Conservation (phyloP, 345 rosid species). For the Atalantia buxifolia region DNA sequence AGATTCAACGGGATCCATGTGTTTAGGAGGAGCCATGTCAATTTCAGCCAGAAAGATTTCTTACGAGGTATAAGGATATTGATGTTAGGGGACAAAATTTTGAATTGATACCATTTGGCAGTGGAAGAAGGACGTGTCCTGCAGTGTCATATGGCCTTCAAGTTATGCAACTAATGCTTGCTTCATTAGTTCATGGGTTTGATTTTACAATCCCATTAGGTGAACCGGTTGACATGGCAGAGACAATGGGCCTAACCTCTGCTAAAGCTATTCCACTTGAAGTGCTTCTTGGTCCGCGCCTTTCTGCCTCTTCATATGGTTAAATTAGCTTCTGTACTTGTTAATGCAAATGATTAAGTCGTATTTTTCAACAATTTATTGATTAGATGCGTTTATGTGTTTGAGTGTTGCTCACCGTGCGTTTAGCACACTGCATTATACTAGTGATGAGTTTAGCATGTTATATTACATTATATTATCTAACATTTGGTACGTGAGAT, state of each 20-base stretch:
- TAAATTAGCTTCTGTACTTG: neutral
- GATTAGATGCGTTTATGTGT: too few relatives aligned
- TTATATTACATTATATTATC: too few relatives aligned
- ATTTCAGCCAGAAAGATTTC: neutral
- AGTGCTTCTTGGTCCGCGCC: neutral
- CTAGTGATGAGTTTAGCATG: rapidly evolving
- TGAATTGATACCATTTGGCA: neutral
- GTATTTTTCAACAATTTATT: too few relatives aligned
- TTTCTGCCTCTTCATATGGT: neutral
- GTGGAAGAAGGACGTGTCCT: neutral
- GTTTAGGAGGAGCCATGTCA: neutral
- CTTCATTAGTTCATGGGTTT: neutral
- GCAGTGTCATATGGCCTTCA: neutral
- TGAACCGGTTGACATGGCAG: neutral
- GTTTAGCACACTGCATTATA: too few relatives aligned
- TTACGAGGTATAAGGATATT: neutral
- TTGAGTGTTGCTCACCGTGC: too few relatives aligned
- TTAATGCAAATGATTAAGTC: neutral
- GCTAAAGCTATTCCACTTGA: neutral
- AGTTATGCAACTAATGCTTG: neutral
- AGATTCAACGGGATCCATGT: neutral
- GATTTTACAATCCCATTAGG: neutral
- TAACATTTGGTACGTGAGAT: too few relatives aligned
- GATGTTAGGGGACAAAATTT: neutral
- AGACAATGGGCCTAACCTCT: neutral